phyloP scores from a whole-genome alignment of 345 rosid genomes.

The Pseudoturritis turrita region DNA sequence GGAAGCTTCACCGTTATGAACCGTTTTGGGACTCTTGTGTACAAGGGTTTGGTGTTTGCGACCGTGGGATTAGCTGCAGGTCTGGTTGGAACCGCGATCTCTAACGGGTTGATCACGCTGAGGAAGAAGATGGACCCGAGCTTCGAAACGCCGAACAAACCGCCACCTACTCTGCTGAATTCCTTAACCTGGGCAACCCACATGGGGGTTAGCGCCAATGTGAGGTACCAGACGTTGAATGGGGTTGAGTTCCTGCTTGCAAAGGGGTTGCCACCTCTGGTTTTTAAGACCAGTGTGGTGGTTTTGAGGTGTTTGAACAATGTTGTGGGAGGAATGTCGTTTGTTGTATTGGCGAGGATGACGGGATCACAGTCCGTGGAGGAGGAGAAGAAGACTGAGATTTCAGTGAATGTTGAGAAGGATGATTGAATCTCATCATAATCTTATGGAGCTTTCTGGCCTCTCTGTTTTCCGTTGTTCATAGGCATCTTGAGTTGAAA shows the following conservation, averaged over 20 bases:
- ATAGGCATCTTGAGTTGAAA: conserved; percentile 11
- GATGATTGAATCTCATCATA: conserved; percentile 14
- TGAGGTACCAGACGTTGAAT: conserved; percentile 88
- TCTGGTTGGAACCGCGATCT: conserved; percentile 76
- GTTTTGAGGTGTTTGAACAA: conserved; percentile 75
- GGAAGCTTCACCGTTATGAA: conserved; percentile 52
- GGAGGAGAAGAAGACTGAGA: conserved; percentile 22
- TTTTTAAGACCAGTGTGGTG: conserved; percentile 80
- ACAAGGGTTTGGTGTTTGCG: conserved; percentile 81
- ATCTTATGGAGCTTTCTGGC: neutral
- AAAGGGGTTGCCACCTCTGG: conserved; percentile 50
- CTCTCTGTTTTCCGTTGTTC: conserved; percentile 4
- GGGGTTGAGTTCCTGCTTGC: conserved; percentile 76
- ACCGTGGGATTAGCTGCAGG: conserved; percentile 93
- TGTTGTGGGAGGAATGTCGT: conserved; percentile 86
- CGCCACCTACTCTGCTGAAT: conserved; percentile 84
- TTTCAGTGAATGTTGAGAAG: conserved; percentile 17
- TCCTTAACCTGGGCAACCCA: conserved; percentile 87
- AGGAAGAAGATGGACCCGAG: conserved; percentile 97
- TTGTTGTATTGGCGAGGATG: conserved; percentile 85
- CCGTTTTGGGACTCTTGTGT: conserved; percentile 71
- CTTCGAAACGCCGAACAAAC: conserved; percentile 83
- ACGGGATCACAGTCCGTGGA: conserved; percentile 80
- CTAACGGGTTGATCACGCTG: conserved; percentile 70
- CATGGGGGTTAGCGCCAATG: conserved; percentile 89